Conservation (phyloP, 371 early-diverging fungal species). For the Dichotomocladium elegans region DNA sequence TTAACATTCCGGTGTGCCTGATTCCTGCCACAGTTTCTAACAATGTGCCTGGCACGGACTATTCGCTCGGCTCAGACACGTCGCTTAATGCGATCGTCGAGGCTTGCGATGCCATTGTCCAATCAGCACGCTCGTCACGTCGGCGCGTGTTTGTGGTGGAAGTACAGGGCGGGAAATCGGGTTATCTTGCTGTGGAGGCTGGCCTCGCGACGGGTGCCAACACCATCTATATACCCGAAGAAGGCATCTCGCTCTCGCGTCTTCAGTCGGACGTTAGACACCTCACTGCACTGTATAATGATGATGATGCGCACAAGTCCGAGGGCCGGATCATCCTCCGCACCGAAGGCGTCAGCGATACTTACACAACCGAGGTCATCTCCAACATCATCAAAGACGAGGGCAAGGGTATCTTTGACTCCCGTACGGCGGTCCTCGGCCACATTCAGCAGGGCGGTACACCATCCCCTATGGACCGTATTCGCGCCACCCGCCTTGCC, state of each 20-base stretch:
- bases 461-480: conserved; percentile 95
- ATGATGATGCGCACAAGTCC: conserved; percentile 65
- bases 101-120: conserved; percentile 92
- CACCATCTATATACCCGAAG: conserved; percentile 94
- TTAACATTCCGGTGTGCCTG: conserved; percentile 91
- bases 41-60: conserved; percentile 98
- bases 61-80: conserved; percentile 96
- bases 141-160: conserved; percentile 97
- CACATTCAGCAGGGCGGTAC: conserved; percentile 97
- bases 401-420: conserved; percentile 88
- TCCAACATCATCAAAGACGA: conserved; percentile 91
- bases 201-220: conserved; percentile 94
- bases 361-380: conserved; percentile 91
- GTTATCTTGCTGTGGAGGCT: conserved; percentile 91
- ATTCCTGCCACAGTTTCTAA: conserved; percentile 98
- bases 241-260: conserved; percentile 76
- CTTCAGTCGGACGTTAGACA: conserved; percentile 86
- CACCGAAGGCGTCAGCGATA: conserved; percentile 79
- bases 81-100: conserved; percentile 95
- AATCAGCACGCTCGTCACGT: conserved; percentile 86
- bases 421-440: conserved; percentile 91
- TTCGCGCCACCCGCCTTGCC: conserved; percentile 87
- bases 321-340: conserved; percentile 84
- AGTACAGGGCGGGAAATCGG: conserved; percentile 96
- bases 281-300: conserved; percentile 67